phyloP scores from a whole-genome alignment of 1,139 yeast genomes.

The Candida sojae region DNA sequence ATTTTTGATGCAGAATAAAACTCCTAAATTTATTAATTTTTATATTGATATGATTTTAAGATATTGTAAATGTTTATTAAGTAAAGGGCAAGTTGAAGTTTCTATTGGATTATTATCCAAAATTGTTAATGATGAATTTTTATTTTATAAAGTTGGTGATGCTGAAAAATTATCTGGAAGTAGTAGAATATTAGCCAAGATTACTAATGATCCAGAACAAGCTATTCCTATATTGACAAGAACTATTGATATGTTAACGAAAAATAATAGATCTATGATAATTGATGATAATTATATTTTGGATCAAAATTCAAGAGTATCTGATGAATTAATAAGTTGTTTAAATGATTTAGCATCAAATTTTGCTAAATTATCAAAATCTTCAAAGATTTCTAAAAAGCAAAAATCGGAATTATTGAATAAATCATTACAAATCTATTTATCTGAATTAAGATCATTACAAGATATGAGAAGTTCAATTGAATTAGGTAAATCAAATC shows the following conservation, averaged over 20 bases:
- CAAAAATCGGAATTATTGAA: constrained; percentile 21
- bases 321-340: constrained; percentile 40
- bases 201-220: constrained; percentile 23
- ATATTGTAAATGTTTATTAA: constrained; percentile 43
- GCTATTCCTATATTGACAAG: constrained; percentile 41
- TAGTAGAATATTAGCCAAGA: constrained; percentile 37
- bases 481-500: constrained; percentile 22
- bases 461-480: constrained; percentile 22
- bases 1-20: constrained; percentile 31
- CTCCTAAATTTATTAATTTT: constrained; percentile 40
- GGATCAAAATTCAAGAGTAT: constrained; percentile 29
- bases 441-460: constrained; percentile 36
- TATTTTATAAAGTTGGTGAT: constrained; percentile 45
- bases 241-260: constrained; percentile 40
- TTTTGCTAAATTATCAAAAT: constrained; percentile 24
- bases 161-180: constrained; percentile 46
- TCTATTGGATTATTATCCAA: constrained; percentile 31
- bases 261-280: constrained; percentile 28
- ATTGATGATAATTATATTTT: constrained; percentile 27
- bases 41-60: constrained; percentile 47
- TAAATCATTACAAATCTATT: constrained; percentile 37
- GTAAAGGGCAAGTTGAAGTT: constrained; percentile 40
- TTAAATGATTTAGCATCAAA: constrained; percentile 39
- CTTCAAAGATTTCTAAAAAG: constrained; percentile 7
- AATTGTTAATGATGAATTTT: constrained; percentile 38